Evolutionary conservation across 345 rosid species (phyloP), one percentile per base, ranked within the genome.

Genomic region (Brassica juncea): DNA sequence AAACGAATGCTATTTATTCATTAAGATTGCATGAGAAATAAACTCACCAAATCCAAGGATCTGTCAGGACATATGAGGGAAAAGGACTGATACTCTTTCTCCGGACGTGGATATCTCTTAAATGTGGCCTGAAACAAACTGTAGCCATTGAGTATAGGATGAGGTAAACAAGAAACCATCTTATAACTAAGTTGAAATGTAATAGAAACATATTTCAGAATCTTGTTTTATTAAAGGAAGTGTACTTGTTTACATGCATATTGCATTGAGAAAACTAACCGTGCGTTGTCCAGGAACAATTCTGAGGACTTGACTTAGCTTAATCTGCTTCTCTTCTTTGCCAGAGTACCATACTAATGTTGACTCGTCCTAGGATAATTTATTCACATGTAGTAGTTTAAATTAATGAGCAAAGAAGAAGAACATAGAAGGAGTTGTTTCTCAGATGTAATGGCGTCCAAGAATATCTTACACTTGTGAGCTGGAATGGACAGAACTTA

Each of bases 11-110:
- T 47, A 66, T 28, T 10, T 31, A 9, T 7, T 77, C 37, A 14
- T n/a, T 32, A 47, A 47, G 30, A 52, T 70, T 35, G 1, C 10
- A 70, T n/a, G 3, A 34, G 3, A 32, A 16, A 49, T 23, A 70
- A 63, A 80, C 92, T 84, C 83, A 93, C 99, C 93, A 93, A 86
- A 86, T 95, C 94, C 81, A 93, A 82, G 77, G 98, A 86, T 68
- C 97, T 84, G 69, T 93, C 99, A 65, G 68, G 85, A 78, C 84
- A 90, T 77, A 92, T 84, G 74, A 94, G 93, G 39, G 99, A 95
- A 89, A 95, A 95, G 28, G 99, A 95, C 75, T 95, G 99, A 76
- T 93, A 95, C 76, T 93, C 98, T 87, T 95, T 95, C 85, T 95
- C 98, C 3, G 97, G 99, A 9, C 94, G 89, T 49, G 98, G 99